These are phyloP conservation scores for Chlorella ohadii DNA, from an alignment of 139 green algal genomes.

Conservation along the genomic window DNA sequence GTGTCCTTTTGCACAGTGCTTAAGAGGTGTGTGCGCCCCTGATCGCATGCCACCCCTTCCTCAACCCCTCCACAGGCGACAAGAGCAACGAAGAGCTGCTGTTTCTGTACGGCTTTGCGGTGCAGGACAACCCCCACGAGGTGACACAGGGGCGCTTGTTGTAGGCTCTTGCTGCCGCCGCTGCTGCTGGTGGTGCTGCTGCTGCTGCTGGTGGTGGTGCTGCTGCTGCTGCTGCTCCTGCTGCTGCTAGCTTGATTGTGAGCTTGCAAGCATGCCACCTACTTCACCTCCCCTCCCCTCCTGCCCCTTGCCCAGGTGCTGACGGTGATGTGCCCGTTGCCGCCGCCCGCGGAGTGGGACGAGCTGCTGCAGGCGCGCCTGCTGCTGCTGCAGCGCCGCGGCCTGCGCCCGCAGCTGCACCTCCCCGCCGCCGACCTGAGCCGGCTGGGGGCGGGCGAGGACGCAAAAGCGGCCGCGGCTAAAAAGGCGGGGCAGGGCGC, in stretches of 20 bases:
- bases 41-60: no score
- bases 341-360: constrained; percentile 59
- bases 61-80: constrained; percentile 13
- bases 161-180: no score
- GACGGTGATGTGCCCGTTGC: constrained; percentile 75
- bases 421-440: constrained; percentile 41
- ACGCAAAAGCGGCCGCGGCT: background rate
- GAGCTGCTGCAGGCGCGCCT: constrained; percentile 46
- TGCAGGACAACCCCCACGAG: constrained; percentile 72
- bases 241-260: no score
- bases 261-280: no score
- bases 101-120: constrained; percentile 83
- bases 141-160: background rate
- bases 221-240: background rate
- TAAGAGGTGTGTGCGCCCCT: no score
- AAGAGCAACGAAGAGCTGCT: constrained; percentile 88
- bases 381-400: constrained; percentile 31
- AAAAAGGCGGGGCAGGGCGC: background rate
- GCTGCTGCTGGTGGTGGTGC: background rate
- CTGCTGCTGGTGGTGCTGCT: background rate
- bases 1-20: no score
- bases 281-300: no score
- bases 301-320: constrained; percentile 33
- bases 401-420: constrained; percentile 64
- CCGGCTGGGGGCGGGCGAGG: background rate